Conservation (phyloP, 106 monocot genomes). For the Dioscorea alata region DNA sequence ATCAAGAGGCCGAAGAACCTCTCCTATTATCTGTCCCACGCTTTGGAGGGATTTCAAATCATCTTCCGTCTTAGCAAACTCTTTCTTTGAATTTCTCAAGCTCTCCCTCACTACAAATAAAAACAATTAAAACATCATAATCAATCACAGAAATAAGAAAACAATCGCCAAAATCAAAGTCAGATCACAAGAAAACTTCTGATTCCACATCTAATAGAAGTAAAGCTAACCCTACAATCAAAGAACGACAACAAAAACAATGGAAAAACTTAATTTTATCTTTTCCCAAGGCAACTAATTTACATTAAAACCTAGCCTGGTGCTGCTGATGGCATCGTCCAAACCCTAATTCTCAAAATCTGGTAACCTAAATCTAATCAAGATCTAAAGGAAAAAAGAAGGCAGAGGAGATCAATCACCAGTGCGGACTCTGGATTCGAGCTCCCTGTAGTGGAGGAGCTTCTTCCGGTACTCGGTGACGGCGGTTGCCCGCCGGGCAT, state of each 20-base stretch:
- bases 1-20: constrained; percentile 92
- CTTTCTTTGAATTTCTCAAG: constrained; percentile 63
- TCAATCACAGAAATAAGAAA: background rate
- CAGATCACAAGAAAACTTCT: too few relatives aligned
- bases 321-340: too few relatives aligned
- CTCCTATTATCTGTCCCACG: constrained; percentile 91
- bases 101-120: constrained; percentile 49
- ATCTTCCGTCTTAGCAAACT: constrained; percentile 87
- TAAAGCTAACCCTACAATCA: background rate
- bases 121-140: background rate
- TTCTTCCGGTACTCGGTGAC: constrained; percentile 5
- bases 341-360: background rate
- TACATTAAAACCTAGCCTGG: background rate
- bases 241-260: background rate
- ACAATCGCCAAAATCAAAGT: too few relatives aligned
- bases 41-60: constrained; percentile 91
- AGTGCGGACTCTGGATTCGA: constrained; percentile 3
- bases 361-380: background rate
- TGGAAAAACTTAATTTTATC: background rate
- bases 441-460: constrained; percentile 9
- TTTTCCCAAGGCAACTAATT: background rate
- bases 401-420: background rate
- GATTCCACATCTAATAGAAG: too few relatives aligned
- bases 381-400: background rate
- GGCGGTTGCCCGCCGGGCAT: background rate